A percentile compares a stretch with the other conserved stretches of the same genome.
phyloP scores from a whole-genome alignment of 768 basidiomycete genomes.

The Kwoniella heveanensis region DNA sequence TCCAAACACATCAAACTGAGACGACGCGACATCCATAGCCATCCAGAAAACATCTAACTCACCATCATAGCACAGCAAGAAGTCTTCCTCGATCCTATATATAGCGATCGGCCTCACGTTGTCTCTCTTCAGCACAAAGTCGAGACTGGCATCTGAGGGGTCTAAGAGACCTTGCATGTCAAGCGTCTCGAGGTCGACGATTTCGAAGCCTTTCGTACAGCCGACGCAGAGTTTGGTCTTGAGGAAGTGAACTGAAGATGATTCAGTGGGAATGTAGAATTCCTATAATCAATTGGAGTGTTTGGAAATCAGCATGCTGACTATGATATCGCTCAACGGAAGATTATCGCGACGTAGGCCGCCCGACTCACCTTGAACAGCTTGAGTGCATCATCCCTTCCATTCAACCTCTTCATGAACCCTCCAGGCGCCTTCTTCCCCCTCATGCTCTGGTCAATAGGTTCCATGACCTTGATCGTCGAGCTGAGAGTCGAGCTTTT shows the following conservation, averaged over 20 bases:
- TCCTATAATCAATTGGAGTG: slow-evolving; percentile 67
- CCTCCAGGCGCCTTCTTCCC: slow-evolving; percentile 60
- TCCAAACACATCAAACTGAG: too few relatives aligned
- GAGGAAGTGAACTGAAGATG: slow-evolving; percentile 92
- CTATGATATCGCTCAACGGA: too few relatives aligned
- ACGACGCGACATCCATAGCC: neutral
- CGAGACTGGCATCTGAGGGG: slow-evolving; percentile 83
- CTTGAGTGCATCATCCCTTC: slow-evolving; percentile 89
- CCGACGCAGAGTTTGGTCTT: slow-evolving; percentile 97
- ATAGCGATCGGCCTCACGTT: slow-evolving; percentile 92
- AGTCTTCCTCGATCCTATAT: slow-evolving; percentile 94
- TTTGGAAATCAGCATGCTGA: too few relatives aligned
- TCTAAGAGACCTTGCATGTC: slow-evolving; percentile 96
- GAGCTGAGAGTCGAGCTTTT: slow-evolving; percentile 93
- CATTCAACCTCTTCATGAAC: slow-evolving; percentile 89
- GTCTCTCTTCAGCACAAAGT: slow-evolving; percentile 88
- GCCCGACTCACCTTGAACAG: slow-evolving; percentile 71
- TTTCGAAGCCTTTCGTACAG: slow-evolving; percentile 95
- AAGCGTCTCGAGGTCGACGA: slow-evolving; percentile 93
- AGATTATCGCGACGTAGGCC: neutral
- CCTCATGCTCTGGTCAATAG: slow-evolving; percentile 78
- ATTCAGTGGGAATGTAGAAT: slow-evolving; percentile 98
- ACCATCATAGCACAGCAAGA: slow-evolving; percentile 97
- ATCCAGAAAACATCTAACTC: slow-evolving; percentile 43
- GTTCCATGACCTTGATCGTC: slow-evolving; percentile 96